phyloP scores from a whole-genome alignment of 148 eudicot species.

The Amaranthus palmeri region DNA sequence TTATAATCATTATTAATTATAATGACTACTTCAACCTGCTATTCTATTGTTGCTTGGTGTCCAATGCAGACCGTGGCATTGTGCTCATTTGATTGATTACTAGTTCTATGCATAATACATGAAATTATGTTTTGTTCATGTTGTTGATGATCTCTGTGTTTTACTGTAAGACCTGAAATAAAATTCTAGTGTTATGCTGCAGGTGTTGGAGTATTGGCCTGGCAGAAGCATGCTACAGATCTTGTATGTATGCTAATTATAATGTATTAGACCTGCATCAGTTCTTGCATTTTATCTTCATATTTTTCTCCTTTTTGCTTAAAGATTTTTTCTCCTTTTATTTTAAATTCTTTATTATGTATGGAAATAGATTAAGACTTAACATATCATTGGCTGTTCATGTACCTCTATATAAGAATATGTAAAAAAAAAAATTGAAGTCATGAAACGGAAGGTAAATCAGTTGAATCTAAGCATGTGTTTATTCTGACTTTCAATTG shows the following conservation, averaged over 20 bases:
- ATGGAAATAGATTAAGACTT: not conserved
- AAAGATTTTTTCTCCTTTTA: not conserved
- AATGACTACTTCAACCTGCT: too few relatives aligned
- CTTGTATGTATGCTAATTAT: slow-evolving; percentile 54
- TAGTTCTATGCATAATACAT: not conserved
- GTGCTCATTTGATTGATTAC: too few relatives aligned
- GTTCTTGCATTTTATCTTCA: not conserved
- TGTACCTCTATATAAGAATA: too few relatives aligned
- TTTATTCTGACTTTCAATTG: too few relatives aligned
- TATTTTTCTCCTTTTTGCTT: not conserved
- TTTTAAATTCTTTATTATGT: not conserved
- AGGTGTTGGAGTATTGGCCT: slow-evolving; percentile 91
- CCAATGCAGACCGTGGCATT: too few relatives aligned
- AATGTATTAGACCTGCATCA: not conserved
- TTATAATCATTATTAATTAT: too few relatives aligned
- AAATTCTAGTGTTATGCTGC: slow-evolving; percentile 24
- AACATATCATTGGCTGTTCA: not conserved
- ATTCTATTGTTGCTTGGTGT: too few relatives aligned
- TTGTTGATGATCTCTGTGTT: not conserved
- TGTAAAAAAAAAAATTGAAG: not conserved
- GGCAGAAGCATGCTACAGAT: slow-evolving; percentile 99
- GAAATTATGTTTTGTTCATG: not conserved
- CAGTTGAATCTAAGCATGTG: not conserved
- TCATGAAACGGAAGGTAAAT: not conserved
- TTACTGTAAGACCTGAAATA: not conserved